These are phyloP conservation scores for Calonectria naviculata DNA, from an alignment of 2,329 filamentous ascomycete species.

Conservation along the genomic window DNA sequence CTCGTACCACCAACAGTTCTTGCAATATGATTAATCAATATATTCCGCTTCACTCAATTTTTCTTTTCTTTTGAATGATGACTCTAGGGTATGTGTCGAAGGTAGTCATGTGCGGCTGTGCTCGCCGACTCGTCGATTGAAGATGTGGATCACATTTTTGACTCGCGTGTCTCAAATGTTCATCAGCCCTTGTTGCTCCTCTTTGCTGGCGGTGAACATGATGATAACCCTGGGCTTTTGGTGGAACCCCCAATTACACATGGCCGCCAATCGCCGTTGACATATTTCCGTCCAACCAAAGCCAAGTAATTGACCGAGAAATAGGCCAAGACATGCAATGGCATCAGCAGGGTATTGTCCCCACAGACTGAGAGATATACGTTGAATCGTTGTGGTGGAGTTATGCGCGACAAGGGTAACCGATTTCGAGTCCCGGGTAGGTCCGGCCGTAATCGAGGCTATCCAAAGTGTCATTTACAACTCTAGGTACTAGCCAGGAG, in stretches of 20 bases:
- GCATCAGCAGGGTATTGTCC: background rate
- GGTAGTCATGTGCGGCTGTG: background rate
- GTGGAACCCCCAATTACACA: background rate
- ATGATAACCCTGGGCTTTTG: background rate
- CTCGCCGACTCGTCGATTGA: background rate
- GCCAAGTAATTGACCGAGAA: background rate
- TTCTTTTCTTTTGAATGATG: background rate
- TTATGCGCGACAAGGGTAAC: background rate
- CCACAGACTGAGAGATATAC: background rate
- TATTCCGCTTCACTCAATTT: background rate
- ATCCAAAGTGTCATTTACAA: background rate
- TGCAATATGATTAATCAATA: background rate
- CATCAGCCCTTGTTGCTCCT: background rate
- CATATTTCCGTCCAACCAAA: constrained; percentile 3
- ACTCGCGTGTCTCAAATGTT: background rate
- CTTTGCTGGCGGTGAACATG: background rate
- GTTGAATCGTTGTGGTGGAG: background rate
- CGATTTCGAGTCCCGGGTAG: background rate
- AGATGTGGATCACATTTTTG: background rate
- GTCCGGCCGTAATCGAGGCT: background rate
- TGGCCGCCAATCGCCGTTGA: background rate
- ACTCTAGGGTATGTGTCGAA: background rate
- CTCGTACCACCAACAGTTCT: background rate
- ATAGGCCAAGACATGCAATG: background rate
- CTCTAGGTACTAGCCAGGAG: too few relatives aligned